phyloP scores from a whole-genome alignment of 768 basidiomycete species.

The Dacryopinax primogenitus region DNA sequence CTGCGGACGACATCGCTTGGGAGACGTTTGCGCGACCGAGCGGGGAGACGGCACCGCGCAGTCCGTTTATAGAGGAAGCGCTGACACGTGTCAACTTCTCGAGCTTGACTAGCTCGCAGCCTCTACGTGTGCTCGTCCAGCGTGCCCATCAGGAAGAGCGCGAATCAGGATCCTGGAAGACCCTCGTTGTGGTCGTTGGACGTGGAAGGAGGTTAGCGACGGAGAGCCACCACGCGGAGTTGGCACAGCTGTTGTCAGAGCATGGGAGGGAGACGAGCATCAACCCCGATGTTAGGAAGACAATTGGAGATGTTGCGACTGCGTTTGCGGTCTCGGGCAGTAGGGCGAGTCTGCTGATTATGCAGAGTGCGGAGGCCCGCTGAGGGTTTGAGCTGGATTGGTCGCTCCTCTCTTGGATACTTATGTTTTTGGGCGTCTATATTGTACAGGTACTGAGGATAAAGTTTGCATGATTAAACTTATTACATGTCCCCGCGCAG shows the following conservation, averaged over 20 bases:
- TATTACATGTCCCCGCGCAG: too few relatives aligned
- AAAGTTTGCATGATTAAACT: neutral
- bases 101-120: conserved; percentile 36
- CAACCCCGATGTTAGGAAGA: conserved; percentile 57
- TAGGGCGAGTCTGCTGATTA: conserved; percentile 24
- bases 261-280: conserved; percentile 35
- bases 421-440: neutral
- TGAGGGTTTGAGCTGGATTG: too few relatives aligned
- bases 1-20: conserved; percentile 75
- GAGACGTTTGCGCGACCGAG: conserved; percentile 39
- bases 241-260: conserved; percentile 48
- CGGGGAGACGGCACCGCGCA: conserved; percentile 19
- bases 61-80: conserved; percentile 27
- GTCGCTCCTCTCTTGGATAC: neutral
- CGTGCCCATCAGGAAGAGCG: conserved; percentile 21
- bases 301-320: conserved; percentile 73
- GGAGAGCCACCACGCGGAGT: conserved; percentile 47
- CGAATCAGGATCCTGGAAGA: conserved; percentile 24
- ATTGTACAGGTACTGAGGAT: neutral
- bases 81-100: conserved; percentile 55
- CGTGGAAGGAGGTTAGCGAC: conserved; percentile 59
- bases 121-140: conserved; percentile 45
- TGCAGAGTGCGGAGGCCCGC: conserved; percentile 21
- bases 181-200: conserved; percentile 54
- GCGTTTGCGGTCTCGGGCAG: conserved; percentile 51